A percentile compares a stretch with the other conserved stretches of the same genome.
phyloP scores from a whole-genome alignment of 345 rosid species.

The Kandelia obovata region DNA sequence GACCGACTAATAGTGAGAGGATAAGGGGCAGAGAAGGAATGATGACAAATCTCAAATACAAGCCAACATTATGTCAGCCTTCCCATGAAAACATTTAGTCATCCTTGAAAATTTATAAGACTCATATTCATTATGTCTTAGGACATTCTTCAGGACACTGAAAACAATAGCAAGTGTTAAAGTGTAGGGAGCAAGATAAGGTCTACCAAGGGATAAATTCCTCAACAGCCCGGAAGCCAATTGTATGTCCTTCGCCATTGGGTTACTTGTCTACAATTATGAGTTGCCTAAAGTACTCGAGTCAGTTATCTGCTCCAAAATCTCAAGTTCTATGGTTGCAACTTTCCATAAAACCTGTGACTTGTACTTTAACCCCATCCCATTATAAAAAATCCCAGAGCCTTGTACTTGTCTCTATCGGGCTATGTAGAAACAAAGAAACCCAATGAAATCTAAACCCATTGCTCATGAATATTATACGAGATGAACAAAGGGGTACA shows the following conservation, averaged over 20 bases:
- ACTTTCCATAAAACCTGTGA: too few species aligned
- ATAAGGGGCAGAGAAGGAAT: not conserved
- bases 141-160: not conserved
- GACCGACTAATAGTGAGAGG: not conserved
- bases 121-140: not conserved
- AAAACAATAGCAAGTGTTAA: not conserved
- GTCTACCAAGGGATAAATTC: not conserved
- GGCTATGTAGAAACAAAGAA: too few species aligned
- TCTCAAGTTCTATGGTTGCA: too few species aligned
- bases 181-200: not conserved
- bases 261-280: not conserved
- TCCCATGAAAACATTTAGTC: not conserved
- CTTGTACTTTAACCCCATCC: too few species aligned
- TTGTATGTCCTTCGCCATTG: not conserved
- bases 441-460: not conserved
- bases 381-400: too few species aligned
- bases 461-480: not conserved
- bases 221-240: not conserved
- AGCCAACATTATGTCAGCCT: not conserved
- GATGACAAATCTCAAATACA: not conserved
- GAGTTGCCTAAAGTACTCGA: not conserved
- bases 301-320: too few species aligned
- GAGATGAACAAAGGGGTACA: not conserved
- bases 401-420: too few species aligned
- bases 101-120: too few species aligned